Base-by-base conservation (phyloP, 2,329 filamentous ascomycete genomes). In the Cladosporium sphaerospermum region DNA sequence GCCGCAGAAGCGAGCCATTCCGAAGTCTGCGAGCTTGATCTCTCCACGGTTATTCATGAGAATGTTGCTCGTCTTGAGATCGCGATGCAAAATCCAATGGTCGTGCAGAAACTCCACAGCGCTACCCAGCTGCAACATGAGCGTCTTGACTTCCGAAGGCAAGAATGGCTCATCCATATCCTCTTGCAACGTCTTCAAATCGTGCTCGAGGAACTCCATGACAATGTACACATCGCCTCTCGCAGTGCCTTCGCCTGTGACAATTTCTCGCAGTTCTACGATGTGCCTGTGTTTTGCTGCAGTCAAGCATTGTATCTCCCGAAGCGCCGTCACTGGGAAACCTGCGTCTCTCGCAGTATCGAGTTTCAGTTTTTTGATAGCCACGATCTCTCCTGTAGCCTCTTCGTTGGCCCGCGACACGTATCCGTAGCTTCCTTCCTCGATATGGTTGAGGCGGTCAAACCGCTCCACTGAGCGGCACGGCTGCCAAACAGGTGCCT, bases 201-300 rank as follows among this genome's bases (percentile, higher is more conserved):
- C 93, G 76, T 99, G 93, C 75, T 97, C 92, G 64, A 96, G 78
- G 71, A 97, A 99, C 67, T 96, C 91, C 78, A 99, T 92, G 58
- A 97, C 93, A 54, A 99, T 82, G 69, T 89, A 95, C 60, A 96
- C 86, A 73, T 85, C 81, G 56, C 79, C 75, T 37, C 31, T 57
- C 34, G 36, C 54, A 11, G 54, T 52, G 9, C 56, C 57, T 41
- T 62, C 59, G 5, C 66, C 65, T 8, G 55, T 61, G 0, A 97
- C 89, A 7, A 97, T 85, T 68, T 97, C 92, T 53, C 83, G 79
- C 52, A 99, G 73, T 40, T 78, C 73, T 10, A 99, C 90, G 57
- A 99, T 82, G 68, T 97, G 95, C 50, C 79, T 74, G 72, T 97
- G 90, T 43, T 80, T 75, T 55, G 88, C 89, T 65, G 88, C 85